Evolutionary conservation across 2,329 filamentous ascomycete genomes (phyloP).

Genomic region (Curvularia spicifera): DNA sequence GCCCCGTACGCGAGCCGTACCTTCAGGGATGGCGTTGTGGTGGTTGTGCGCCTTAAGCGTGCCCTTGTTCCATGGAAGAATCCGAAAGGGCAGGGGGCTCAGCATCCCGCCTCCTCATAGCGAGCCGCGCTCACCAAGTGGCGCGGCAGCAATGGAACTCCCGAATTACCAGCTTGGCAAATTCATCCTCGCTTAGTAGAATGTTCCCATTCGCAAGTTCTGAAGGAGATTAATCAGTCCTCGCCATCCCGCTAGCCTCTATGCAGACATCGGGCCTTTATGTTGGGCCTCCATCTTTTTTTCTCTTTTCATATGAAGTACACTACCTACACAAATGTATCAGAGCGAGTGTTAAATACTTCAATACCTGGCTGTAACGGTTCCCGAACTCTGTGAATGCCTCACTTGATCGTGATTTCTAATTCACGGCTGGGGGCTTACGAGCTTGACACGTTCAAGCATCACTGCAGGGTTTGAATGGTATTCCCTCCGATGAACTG

Average conservation of each 20-base stretch:
- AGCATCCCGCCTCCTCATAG: neutral
- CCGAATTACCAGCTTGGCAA: neutral
- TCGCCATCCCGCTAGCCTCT: neutral
- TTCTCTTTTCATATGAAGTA: neutral
- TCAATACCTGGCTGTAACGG: neutral
- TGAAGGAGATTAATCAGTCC: neutral
- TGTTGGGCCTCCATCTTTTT: neutral
- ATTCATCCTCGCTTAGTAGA: neutral
- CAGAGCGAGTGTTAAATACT: neutral
- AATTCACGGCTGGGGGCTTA: neutral
- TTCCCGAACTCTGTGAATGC: neutral
- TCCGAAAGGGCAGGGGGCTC: neutral
- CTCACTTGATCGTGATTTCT: neutral
- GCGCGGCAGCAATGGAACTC: neutral
- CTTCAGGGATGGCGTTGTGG: slow-evolving; percentile 1
- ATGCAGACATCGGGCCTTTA: slow-evolving; percentile 5
- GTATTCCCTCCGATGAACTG: neutral
- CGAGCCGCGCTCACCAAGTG: neutral
- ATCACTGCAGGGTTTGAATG: neutral
- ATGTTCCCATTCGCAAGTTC: slow-evolving; percentile 1
- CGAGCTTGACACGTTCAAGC: neutral
- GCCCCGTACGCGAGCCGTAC: slow-evolving; percentile 5
- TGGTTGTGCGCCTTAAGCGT: neutral
- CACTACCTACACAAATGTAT: neutral
- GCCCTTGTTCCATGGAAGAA: slow-evolving; percentile 2